A percentile compares a stretch with the other conserved stretches of the same genome.
These are phyloP conservation scores for Hirsutella thompsonii DNA, from an alignment of 2,329 filamentous ascomycete genomes.

Conservation along the genomic window DNA sequence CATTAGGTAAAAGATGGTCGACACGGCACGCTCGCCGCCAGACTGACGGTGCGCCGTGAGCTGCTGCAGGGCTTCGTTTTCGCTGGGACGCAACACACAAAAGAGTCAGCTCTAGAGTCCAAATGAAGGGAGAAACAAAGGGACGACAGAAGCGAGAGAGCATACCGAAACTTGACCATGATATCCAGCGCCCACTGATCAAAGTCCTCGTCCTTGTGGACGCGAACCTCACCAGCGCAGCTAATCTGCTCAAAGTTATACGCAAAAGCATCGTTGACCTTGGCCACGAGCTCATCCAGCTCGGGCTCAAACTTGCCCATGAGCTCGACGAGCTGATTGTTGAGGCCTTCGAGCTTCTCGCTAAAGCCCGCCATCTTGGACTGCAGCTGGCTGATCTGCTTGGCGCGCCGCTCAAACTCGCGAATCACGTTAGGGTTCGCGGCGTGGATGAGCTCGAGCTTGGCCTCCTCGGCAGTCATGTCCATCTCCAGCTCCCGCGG, in stretches of 20 bases:
- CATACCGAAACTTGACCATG: conserved; percentile 83
- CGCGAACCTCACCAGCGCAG: conserved; percentile 78
- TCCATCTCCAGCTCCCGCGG: conserved; percentile 57
- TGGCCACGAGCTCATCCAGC: conserved; percentile 62
- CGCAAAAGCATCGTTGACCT: conserved; percentile 83
- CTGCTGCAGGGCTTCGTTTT: conserved; percentile 70
- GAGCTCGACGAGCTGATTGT: conserved; percentile 48
- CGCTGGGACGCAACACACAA: conserved; percentile 28
- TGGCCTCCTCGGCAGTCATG: conserved; percentile 59
- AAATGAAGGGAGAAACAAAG: neutral
- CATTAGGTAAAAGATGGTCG: conserved; percentile 98
- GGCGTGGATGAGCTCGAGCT: conserved; percentile 68
- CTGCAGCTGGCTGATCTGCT: conserved; percentile 54
- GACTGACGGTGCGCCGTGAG: conserved; percentile 90
- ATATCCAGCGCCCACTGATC: conserved; percentile 91
- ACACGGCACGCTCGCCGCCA: conserved; percentile 89
- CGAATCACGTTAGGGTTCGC: conserved; percentile 63
- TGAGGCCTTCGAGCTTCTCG: conserved; percentile 39
- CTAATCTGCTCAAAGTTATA: conserved; percentile 91
- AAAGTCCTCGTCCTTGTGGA: conserved; percentile 89
- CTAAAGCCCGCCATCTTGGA: conserved; percentile 41
- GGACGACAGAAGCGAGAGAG: conserved; percentile 3
- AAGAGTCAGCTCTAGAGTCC: neutral
- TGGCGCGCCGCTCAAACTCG: conserved; percentile 63
- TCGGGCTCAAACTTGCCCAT: conserved; percentile 70